These are phyloP conservation scores for Fragaria nilgerrensis DNA, from an alignment of 306 rosid genomes.

Conservation along the genomic window DNA sequence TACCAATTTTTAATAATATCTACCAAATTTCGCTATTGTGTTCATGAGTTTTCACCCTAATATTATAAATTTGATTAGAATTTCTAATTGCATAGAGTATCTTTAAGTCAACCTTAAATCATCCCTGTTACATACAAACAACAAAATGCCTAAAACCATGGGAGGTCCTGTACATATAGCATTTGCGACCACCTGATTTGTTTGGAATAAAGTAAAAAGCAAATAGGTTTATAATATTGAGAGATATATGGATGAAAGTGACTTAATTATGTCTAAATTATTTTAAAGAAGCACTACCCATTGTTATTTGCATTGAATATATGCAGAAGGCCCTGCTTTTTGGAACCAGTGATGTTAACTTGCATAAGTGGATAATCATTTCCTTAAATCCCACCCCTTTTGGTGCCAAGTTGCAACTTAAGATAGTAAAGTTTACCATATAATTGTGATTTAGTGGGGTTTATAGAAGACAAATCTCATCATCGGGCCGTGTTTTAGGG, in stretches of 20 bases:
- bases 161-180: neutral
- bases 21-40: no score
- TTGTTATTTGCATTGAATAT: neutral
- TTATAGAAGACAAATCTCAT: conserved; percentile 19
- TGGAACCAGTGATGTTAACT: neutral
- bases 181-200: neutral
- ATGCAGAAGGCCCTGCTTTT: neutral
- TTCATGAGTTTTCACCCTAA: no score
- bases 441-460: conserved; percentile 5
- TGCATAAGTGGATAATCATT: conserved; percentile 6
- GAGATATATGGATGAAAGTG: neutral
- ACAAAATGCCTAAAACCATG: neutral
- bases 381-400: conserved; percentile 12
- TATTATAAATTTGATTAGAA: no score
- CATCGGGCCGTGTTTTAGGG: conserved; percentile 17
- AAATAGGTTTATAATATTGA: neutral
- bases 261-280: neutral
- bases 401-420: conserved; percentile 17
- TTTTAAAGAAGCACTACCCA: neutral
- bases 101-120: no score
- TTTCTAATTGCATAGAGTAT: no score
- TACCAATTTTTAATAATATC: no score
- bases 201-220: neutral
- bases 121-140: no score
- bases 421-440: neutral